phyloP scores from a whole-genome alignment of 371 early-diverging fungal genomes.

The Parasitella parasitica region DNA sequence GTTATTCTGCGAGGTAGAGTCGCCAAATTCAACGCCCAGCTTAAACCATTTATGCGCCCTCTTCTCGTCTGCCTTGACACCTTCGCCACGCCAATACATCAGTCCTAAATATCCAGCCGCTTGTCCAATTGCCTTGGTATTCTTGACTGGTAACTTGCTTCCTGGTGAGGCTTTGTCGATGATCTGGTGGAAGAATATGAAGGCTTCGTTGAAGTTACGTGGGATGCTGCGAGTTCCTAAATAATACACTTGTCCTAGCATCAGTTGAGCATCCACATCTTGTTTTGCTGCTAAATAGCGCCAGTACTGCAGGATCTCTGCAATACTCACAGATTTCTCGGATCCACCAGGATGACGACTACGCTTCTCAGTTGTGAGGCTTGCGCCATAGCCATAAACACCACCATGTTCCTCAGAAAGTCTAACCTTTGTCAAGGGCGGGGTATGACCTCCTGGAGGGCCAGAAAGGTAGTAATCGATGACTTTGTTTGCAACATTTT shows the following conservation, averaged over 20 bases:
- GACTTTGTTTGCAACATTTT: slow-evolving; percentile 77
- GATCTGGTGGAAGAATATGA: slow-evolving; percentile 54
- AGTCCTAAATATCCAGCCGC: slow-evolving; percentile 81
- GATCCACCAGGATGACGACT: slow-evolving; percentile 10
- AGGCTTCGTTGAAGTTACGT: slow-evolving; percentile 67
- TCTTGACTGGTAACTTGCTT: slow-evolving; percentile 27
- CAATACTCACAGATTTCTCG: slow-evolving; percentile 50
- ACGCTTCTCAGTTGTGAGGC: slow-evolving; percentile 37
- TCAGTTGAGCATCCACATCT: slow-evolving; percentile 56
- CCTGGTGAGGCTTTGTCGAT: slow-evolving; percentile 32
- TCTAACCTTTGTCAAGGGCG: slow-evolving; percentile 69
- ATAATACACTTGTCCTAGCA: slow-evolving; percentile 80
- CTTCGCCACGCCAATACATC: slow-evolving; percentile 94
- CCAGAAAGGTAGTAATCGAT: slow-evolving; percentile 70
- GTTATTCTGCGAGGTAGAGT: slow-evolving; percentile 66
- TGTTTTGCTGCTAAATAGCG: slow-evolving; percentile 69
- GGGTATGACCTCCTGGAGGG: slow-evolving; percentile 80
- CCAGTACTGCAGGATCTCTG: slow-evolving; percentile 82
- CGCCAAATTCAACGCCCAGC: slow-evolving; percentile 61
- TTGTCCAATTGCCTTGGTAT: slow-evolving; percentile 50
- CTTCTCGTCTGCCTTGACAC: slow-evolving; percentile 56
- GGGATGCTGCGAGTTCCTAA: slow-evolving; percentile 68
- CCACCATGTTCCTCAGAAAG: slow-evolving; percentile 82
- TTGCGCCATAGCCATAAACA: slow-evolving; percentile 77
- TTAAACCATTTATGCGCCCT: slow-evolving; percentile 79